phyloP scores from a whole-genome alignment of 176 grass and related monocot genomes.

The Tillandsia leiboldiana region DNA sequence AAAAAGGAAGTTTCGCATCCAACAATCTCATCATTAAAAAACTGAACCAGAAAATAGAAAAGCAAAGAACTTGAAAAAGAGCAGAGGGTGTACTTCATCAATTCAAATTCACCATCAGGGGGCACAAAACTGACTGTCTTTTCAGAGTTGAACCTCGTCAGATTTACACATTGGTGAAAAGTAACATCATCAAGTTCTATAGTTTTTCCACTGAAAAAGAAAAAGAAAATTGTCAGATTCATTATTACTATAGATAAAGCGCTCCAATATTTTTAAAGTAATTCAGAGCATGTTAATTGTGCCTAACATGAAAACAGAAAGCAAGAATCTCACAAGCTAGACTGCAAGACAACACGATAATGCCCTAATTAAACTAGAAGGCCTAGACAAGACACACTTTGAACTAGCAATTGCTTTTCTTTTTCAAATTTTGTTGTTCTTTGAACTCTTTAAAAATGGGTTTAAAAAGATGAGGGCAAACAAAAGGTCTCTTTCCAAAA shows the following conservation, averaged over 20 bases:
- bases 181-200: slow-evolving; percentile 99
- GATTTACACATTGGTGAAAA: slow-evolving; percentile 97
- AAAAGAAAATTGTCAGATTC: neutral
- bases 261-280: neutral
- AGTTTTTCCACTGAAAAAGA: slow-evolving; percentile 76
- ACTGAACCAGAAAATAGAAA: neutral
- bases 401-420: too few relatives aligned
- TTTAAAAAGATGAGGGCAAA: neutral
- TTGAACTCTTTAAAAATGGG: neutral
- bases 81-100: slow-evolving; percentile 80
- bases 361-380: too few relatives aligned
- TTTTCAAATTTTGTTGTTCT: too few relatives aligned
- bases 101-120: slow-evolving; percentile 99
- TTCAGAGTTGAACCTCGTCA: slow-evolving; percentile 99
- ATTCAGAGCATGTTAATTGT: neutral
- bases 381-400: too few relatives aligned
- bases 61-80: slow-evolving; percentile 18
- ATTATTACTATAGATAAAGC: neutral
- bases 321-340: neutral
- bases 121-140: slow-evolving; percentile 99
- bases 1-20: neutral
- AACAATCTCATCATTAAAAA: slow-evolving; percentile 10
- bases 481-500: neutral
- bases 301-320: neutral
- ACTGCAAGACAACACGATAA: neutral